Base-by-base conservation (phyloP, 257 asterid genomes). In the Echites panduratus region DNA sequence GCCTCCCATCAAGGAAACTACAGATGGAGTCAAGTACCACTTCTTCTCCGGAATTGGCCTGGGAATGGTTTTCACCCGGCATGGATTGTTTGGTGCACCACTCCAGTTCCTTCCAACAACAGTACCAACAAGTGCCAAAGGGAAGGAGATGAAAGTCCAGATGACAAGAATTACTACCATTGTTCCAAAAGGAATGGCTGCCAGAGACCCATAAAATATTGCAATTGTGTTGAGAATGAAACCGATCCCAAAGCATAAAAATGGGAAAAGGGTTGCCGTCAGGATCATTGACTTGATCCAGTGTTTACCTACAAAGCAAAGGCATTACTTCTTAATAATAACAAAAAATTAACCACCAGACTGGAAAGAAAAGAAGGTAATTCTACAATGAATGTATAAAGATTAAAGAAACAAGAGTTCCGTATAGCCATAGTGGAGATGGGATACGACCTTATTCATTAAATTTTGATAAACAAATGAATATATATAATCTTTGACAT, bases 11-110 rank as follows among this genome's bases (percentile, higher is more conserved):
- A 87, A 70, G 47, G 93, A 87, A 70, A 87, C 78, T 41, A 87
- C 82, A 38, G 87, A 85, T 24, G 93, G 88, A 1, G 86, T 84
- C 76, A 87, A 76, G 74, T 87, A 85, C 96, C 90, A 89, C 75
- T 85, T 89, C 78, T 87, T 94, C 85, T 89, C 97, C 6, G 99
- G 99, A 61, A 94, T 91, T 49, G 97, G 98, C 66, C 90, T 85
- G 43, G 93, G 93, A 62, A 87, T 85, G 75, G 93, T 85, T 79
- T 87, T 87, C 81, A 87, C 93, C 64, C 93, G 86, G 70, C 93
- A 87, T 0, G 93, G 93, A 84, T 85, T 84, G 73, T 84, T 79
- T 29, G 93, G 93, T 71, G 90, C 85, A 49, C 93, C 93, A 71
- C 90, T 85, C 86, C 93, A 87, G 80, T 84, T 87, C 80, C 83